Percentiles rank a stretch among this genome's conserved stretches.
Conservation (phyloP, 441 rosid genomes). For the Aleurites moluccanus region DNA sequence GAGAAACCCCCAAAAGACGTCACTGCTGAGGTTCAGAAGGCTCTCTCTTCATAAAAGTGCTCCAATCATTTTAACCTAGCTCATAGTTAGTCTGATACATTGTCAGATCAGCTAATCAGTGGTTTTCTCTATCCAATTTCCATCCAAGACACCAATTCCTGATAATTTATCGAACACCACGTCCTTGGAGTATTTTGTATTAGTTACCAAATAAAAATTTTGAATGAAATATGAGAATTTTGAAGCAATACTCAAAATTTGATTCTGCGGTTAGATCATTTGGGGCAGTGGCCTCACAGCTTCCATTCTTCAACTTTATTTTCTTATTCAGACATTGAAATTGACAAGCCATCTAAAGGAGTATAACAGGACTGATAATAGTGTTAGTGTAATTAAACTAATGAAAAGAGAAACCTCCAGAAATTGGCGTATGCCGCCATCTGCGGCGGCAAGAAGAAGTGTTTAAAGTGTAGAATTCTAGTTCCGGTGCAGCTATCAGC, state of each 20-base stretch:
- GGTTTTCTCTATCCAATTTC: not conserved
- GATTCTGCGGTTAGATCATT: not conserved
- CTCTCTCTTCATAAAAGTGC: not conserved
- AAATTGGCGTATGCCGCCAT: too few relatives aligned
- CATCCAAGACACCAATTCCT: not conserved
- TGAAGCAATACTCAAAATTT: not conserved
- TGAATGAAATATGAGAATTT: not conserved
- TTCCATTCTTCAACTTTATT: too few relatives aligned
- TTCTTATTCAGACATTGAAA: too few relatives aligned
- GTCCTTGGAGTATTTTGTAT: not conserved
- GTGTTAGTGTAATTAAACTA: too few relatives aligned
- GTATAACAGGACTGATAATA: too few relatives aligned
- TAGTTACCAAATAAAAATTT: not conserved
- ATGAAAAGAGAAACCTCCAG: too few relatives aligned
- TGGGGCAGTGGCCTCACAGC: too few relatives aligned
- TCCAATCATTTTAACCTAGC: not conserved
- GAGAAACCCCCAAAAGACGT: not conserved
- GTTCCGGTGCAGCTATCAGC: too few relatives aligned
- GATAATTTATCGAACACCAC: not conserved
- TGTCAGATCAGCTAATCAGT: not conserved
- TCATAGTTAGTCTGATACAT: not conserved
- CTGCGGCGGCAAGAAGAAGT: too few relatives aligned
- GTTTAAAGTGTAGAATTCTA: too few relatives aligned
- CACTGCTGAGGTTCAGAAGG: slow-evolving; percentile 2
- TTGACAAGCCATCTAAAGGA: too few relatives aligned